Conservation (phyloP, 441 rosid species). For the Populus hybrid region DNA sequence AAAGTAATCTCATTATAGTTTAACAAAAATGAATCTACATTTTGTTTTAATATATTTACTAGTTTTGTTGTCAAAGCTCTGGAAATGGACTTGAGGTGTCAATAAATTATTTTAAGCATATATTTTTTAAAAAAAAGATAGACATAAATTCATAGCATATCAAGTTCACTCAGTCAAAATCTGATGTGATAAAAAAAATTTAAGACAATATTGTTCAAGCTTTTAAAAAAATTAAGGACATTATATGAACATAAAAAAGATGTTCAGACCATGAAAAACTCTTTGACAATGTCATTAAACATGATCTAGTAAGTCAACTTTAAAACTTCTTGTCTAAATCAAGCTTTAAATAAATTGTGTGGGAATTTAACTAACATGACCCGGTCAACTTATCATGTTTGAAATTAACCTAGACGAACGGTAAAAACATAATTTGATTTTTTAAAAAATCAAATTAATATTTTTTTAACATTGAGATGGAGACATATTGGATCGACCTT, state of each 20-base stretch:
- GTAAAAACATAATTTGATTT: neutral
- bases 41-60: too few relatives aligned
- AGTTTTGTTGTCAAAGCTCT: too few relatives aligned
- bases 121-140: too few relatives aligned
- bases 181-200: too few relatives aligned
- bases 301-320: fast-evolving
- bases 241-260: neutral
- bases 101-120: too few relatives aligned
- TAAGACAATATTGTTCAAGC: fast-evolving
- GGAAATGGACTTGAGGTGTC: too few relatives aligned
- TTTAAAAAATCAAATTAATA: neutral
- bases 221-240: too few relatives aligned
- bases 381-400: fast-evolving
- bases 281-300: neutral
- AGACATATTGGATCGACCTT: fast-evolving
- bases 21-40: too few relatives aligned
- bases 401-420: fast-evolving
- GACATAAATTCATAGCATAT: too few relatives aligned
- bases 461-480: neutral
- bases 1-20: too few relatives aligned
- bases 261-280: neutral
- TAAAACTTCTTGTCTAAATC: neutral
- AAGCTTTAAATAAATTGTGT: neutral
- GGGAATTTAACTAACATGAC: fast-evolving
- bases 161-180: fast-evolving